Percentiles rank a stretch among this genome's conserved stretches.
Evolutionary conservation across 2,329 filamentous ascomycete species (phyloP).

Genomic region (Scytalidium lignicola): DNA sequence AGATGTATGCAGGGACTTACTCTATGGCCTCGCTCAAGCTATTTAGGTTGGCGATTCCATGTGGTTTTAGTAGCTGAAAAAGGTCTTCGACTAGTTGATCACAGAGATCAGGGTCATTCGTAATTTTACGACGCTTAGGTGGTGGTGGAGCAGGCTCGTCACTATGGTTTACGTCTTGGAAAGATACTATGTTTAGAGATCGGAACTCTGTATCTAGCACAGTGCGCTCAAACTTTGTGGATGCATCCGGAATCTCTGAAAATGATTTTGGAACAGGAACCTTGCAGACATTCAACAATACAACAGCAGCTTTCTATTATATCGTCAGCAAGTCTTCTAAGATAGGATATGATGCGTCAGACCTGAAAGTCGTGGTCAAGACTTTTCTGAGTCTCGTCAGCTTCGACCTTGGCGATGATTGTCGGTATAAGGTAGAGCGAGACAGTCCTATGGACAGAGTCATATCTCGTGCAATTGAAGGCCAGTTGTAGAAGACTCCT

Average conservation of each 20-base stretch:
- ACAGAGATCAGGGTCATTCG: constrained; percentile 25
- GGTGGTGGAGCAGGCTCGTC: constrained; percentile 13
- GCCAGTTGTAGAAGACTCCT: constrained; percentile 19
- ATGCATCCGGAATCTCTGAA: not conserved
- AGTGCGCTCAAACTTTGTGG: constrained; percentile 15
- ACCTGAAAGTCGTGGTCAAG: constrained; percentile 24
- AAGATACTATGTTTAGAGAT: constrained; percentile 11
- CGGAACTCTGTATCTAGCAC: constrained; percentile 20
- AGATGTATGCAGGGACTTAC: constrained; percentile 37
- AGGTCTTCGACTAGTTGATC: constrained; percentile 29
- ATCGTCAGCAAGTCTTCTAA: constrained; percentile 6
- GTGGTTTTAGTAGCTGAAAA: constrained; percentile 30
- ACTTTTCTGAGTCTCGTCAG: constrained; percentile 2
- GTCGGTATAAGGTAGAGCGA: constrained; percentile 18
- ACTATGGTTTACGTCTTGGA: constrained; percentile 1
- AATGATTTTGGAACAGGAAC: not conserved
- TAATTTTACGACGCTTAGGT: constrained; percentile 24
- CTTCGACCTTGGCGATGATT: constrained; percentile 8
- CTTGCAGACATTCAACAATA: constrained; percentile 17
- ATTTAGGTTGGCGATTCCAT: constrained; percentile 29
- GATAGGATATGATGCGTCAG: not conserved
- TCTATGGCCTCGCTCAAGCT: constrained; percentile 37
- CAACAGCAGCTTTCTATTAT: constrained; percentile 13
- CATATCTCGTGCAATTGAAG: constrained; percentile 16
- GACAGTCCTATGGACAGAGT: constrained; percentile 15